phyloP scores from a whole-genome alignment of 176 grass and related monocot species.

The Aegilops bicornis region DNA sequence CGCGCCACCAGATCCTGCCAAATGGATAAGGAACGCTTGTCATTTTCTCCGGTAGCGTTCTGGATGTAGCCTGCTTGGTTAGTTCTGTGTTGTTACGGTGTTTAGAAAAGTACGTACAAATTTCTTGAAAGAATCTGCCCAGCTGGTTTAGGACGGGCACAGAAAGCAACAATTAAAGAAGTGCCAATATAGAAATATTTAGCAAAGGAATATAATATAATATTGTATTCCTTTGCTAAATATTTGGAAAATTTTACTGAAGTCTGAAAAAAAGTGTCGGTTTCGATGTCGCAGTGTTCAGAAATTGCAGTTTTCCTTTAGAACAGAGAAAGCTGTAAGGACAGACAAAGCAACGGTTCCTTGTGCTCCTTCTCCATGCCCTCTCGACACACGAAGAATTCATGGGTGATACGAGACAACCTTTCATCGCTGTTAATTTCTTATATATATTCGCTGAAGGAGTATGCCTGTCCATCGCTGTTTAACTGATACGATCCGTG shows the following conservation, averaged over 20 bases:
- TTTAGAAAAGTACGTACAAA: not conserved
- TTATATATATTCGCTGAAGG: too few species aligned
- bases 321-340: too few species aligned
- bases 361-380: constrained; percentile 8
- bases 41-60: not conserved
- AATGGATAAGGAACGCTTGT: not conserved
- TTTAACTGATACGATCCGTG: not conserved
- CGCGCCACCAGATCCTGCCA: not conserved
- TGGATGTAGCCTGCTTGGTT: not conserved
- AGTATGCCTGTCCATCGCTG: too few species aligned
- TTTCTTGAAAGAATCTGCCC: constrained; percentile 5
- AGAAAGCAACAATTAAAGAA: too few species aligned
- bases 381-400: not conserved
- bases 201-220: too few species aligned
- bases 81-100: too few species aligned
- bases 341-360: constrained; percentile 33
- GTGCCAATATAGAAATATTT: too few species aligned
- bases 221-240: too few species aligned
- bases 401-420: not conserved
- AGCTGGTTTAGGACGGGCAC: not conserved
- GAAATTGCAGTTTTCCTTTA: too few species aligned
- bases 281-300: too few species aligned
- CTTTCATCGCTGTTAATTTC: not conserved
- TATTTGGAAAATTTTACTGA: too few species aligned
- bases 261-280: too few species aligned